These are phyloP conservation scores for Fragaria nilgerrensis DNA, from an alignment of 306 rosid genomes.

Conservation along the genomic window DNA sequence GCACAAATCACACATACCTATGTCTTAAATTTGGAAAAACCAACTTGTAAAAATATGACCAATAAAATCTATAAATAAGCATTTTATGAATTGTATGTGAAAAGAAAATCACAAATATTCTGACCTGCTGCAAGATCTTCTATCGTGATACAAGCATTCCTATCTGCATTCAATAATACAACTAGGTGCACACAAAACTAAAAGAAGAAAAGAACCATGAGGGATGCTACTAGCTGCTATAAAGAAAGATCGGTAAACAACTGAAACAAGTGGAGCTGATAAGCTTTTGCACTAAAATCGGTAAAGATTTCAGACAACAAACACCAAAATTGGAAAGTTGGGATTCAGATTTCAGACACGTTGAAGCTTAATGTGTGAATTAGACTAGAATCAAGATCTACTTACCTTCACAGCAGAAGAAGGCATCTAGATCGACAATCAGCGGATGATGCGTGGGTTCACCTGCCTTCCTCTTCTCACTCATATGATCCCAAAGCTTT, in stretches of 20 bases:
- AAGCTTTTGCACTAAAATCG: constrained; percentile 1
- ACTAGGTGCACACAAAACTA: background rate
- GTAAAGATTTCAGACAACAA: background rate
- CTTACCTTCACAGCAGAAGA: no score
- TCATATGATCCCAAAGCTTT: no score
- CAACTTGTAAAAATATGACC: no score
- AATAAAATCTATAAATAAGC: no score
- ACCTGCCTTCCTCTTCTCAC: no score
- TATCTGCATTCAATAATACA: background rate
- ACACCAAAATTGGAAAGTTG: constrained; percentile 12
- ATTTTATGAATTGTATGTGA: no score
- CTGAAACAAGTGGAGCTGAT: background rate
- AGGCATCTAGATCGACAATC: no score
- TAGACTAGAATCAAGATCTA: background rate
- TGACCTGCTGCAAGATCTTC: no score
- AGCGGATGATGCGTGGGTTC: no score
- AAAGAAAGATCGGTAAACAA: background rate
- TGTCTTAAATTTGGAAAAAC: no score
- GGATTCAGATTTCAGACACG: background rate
- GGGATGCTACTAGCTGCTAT: constrained; percentile 7
- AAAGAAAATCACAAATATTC: no score
- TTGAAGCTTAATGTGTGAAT: background rate
- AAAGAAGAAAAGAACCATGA: background rate
- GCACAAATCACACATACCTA: no score
- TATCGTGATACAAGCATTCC: constrained; percentile 7